Percentiles rank a stretch among this genome's conserved stretches.
These are phyloP conservation scores for Clavispora phyllophila DNA, from an alignment of 805 yeast genomes.

Conservation along the genomic window DNA sequence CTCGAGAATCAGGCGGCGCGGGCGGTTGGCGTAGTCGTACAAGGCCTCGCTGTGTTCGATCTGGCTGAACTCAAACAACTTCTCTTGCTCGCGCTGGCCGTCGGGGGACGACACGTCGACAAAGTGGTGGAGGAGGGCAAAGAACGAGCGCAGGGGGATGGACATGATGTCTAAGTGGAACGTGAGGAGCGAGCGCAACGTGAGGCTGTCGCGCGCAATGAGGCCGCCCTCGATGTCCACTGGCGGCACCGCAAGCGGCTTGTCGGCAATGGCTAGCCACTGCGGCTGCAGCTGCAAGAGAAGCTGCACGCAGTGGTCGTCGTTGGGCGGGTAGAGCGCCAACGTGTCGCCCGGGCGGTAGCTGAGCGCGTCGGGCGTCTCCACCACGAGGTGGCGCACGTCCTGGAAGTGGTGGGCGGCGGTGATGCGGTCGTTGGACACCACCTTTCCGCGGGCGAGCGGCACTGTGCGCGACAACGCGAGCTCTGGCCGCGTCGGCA, in stretches of 20 bases:
- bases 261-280: slow-evolving; percentile 72
- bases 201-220: slow-evolving; percentile 44
- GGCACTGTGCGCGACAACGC: slow-evolving; percentile 6
- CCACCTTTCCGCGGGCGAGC: slow-evolving; percentile 42
- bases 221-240: slow-evolving; percentile 55
- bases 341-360: slow-evolving; percentile 80
- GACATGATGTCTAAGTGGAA: slow-evolving; percentile 80
- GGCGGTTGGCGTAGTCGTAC: slow-evolving; percentile 88
- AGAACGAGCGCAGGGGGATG: slow-evolving; percentile 82
- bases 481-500: slow-evolving; percentile 1
- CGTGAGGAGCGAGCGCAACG: slow-evolving; percentile 66
- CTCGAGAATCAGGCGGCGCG: slow-evolving; percentile 83
- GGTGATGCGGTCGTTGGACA: slow-evolving; percentile 58
- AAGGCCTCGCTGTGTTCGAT: slow-evolving; percentile 75
- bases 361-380: slow-evolving; percentile 20
- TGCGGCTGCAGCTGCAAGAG: slow-evolving; percentile 60
- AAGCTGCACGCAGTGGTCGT: slow-evolving; percentile 54
- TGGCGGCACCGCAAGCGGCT: slow-evolving; percentile 38
- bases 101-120: slow-evolving; percentile 39
- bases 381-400: slow-evolving; percentile 59
- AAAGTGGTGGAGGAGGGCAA: slow-evolving; percentile 69
- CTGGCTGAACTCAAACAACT: slow-evolving; percentile 67
- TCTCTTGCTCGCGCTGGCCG: slow-evolving; percentile 70
- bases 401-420: slow-evolving; percentile 79
- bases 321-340: slow-evolving; percentile 71